These are phyloP conservation scores for Pythium biforme DNA, from an alignment of 352 stramenopile species.

Conservation along the genomic window DNA sequence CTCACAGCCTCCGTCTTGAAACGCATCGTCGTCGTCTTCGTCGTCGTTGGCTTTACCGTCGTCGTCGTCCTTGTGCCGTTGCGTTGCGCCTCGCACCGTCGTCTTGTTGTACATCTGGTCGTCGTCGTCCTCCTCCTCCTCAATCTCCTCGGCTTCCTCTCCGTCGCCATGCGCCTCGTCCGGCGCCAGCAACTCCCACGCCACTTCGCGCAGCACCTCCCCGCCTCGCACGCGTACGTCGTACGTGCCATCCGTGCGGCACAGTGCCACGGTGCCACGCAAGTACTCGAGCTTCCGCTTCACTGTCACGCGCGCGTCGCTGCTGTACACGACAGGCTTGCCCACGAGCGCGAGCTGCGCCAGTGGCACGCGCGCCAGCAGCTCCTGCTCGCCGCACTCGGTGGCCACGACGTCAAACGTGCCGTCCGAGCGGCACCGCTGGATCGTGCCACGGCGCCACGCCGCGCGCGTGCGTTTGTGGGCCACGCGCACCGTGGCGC, in stretches of 20 bases:
- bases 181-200: slow-evolving; percentile 41
- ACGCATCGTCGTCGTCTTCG: slow-evolving; percentile 38
- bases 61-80: slow-evolving; percentile 13
- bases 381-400: slow-evolving; percentile 45
- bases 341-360: slow-evolving; percentile 25
- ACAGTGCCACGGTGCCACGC: slow-evolving; percentile 39
- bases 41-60: slow-evolving; percentile 20
- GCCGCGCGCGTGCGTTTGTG: slow-evolving; percentile 55
- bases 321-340: slow-evolving; percentile 35
- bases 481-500: slow-evolving; percentile 36
- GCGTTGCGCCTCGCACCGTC: not conserved
- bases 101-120: not conserved
- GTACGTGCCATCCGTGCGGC: slow-evolving; percentile 51
- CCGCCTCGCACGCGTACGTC: slow-evolving; percentile 30
- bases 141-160: slow-evolving; percentile 16
- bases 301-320: slow-evolving; percentile 48
- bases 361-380: slow-evolving; percentile 35
- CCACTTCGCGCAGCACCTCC: slow-evolving; percentile 36
- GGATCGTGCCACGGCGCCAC: slow-evolving; percentile 43
- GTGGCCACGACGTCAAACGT: slow-evolving; percentile 64
- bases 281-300: slow-evolving; percentile 55
- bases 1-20: slow-evolving; percentile 28
- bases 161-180: slow-evolving; percentile 34
- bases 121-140: slow-evolving; percentile 20
- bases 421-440: slow-evolving; percentile 49